Evolutionary conservation across 306 rosid genomes (phyloP).

Genomic region (Cicer bijugum): DNA sequence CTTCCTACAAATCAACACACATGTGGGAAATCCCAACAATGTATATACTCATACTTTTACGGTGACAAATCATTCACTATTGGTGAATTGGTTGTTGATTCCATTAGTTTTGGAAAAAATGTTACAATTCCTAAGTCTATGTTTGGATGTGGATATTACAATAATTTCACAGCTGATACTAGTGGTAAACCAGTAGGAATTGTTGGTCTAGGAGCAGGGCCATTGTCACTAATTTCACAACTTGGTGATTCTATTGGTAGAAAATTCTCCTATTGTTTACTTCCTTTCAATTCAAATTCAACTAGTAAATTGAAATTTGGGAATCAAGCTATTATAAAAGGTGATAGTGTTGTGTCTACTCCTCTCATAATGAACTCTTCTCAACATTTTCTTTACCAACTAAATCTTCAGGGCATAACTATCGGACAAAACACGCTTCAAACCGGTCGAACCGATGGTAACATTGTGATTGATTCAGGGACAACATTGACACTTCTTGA

Average conservation of each 20-base stretch:
- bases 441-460: not conserved
- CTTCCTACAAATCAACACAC: fast-evolving
- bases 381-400: not conserved
- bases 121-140: constrained; percentile 14
- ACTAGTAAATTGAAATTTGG: constrained; percentile 47
- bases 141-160: constrained; percentile 41
- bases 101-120: constrained; percentile 9
- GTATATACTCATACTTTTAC: not conserved
- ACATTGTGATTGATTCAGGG: constrained; percentile 46
- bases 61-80: constrained; percentile 3
- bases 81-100: constrained; percentile 36
- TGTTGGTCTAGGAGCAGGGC: constrained; percentile 46
- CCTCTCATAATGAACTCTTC: not conserved
- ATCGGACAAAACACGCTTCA: not conserved
- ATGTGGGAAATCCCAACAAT: constrained; percentile 2
- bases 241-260: constrained; percentile 34
- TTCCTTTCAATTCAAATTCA: not conserved
- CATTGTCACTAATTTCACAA: constrained; percentile 46
- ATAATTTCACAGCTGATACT: not conserved
- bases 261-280: constrained; percentile 46
- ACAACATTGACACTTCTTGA: constrained; percentile 29
- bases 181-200: not conserved
- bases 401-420: constrained; percentile 36
- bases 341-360: constrained; percentile 18
- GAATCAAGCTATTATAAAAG: not conserved